These are phyloP conservation scores for Flaveria linearis DNA, from an alignment of 129 eudicot genomes.

Conservation along the genomic window DNA sequence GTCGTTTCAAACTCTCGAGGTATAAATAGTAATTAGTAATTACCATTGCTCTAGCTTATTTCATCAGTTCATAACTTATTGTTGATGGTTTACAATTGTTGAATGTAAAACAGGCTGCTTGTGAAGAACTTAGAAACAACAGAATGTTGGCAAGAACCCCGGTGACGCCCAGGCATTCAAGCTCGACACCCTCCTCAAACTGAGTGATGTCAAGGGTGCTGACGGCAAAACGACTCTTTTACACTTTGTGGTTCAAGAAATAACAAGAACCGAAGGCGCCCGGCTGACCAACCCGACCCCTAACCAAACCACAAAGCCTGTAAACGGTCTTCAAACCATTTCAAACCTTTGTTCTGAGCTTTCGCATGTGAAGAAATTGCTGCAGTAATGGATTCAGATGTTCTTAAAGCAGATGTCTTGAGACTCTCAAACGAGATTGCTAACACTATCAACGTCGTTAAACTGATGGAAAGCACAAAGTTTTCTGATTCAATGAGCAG, in stretches of 20 bases:
- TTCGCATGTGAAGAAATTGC: conserved; percentile 80
- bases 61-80: not conserved
- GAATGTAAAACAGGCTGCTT: conserved; percentile 42
- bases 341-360: conserved; percentile 74
- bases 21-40: not conserved
- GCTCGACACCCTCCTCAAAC: conserved; percentile 94
- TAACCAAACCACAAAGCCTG: conserved; percentile 29
- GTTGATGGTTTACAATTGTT: conserved; percentile 2
- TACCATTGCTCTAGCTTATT: conserved; percentile 9
- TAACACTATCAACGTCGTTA: conserved; percentile 50
- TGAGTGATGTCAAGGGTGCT: conserved; percentile 81
- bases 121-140: too few species aligned
- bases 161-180: conserved; percentile 96
- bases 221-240: conserved; percentile 95
- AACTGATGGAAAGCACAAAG: conserved; percentile 43
- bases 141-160: conserved; percentile 87
- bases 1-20: conserved; percentile 65
- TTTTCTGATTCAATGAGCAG: conserved; percentile 68
- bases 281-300: conserved; percentile 50
- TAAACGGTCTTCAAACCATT: conserved; percentile 78
- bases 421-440: conserved; percentile 71
- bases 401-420: conserved; percentile 64
- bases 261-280: conserved; percentile 74
- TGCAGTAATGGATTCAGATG: conserved; percentile 90
- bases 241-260: too few species aligned